Conservation (phyloP, 257 asterid species). For the Penstemon barbatus region DNA sequence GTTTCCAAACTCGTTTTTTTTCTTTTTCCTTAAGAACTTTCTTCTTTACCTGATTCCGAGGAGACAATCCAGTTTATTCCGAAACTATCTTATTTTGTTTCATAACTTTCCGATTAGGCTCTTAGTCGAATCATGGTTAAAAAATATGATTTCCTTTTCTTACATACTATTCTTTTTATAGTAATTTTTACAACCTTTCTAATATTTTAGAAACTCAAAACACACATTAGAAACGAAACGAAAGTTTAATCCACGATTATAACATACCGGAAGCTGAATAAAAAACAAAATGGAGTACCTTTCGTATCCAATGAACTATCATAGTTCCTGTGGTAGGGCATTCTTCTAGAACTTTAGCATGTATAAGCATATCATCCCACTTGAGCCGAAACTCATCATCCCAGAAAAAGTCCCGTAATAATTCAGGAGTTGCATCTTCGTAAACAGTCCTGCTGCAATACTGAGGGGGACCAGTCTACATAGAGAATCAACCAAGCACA, state of each 20-base stretch:
- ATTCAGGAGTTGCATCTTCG: constrained; percentile 92
- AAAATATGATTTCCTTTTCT: no score
- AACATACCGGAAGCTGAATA: background rate
- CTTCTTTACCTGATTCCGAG: no score
- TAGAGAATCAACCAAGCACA: constrained; percentile 11
- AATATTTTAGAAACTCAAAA: no score
- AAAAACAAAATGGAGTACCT: constrained; percentile 42
- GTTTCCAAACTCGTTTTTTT: no score
- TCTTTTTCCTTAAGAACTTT: no score
- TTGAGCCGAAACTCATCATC: constrained; percentile 83
- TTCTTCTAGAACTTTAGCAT: constrained; percentile 68
- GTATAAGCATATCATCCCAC: constrained; percentile 92
- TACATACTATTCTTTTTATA: no score
- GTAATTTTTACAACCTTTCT: no score
- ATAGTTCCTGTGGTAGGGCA: constrained; percentile 78
- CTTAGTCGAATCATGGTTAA: no score
- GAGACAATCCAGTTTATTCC: no score
- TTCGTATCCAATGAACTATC: constrained; percentile 86
- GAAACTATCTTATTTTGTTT: no score
- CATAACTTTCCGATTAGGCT: no score
- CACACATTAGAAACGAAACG: no score
- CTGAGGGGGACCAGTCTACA: constrained; percentile 82
- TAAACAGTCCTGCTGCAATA: constrained; percentile 89
- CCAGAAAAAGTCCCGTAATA: constrained; percentile 91
- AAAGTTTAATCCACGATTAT: background rate